These are phyloP conservation scores for Ceratorhiza oryzae-sativae DNA, from an alignment of 1,284 basidiomycete species.

Conservation along the genomic window DNA sequence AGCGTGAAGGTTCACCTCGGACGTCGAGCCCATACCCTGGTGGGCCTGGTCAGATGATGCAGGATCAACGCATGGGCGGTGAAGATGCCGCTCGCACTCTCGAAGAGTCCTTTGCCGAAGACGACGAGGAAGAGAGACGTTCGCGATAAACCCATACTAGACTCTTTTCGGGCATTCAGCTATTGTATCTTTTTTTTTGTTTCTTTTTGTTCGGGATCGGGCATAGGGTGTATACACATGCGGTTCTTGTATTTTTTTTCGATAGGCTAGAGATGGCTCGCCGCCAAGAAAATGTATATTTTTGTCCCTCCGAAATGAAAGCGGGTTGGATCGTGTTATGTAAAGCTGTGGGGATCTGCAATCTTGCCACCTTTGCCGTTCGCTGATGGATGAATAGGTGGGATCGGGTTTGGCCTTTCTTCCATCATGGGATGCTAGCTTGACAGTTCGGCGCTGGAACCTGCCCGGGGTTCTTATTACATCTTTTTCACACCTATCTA, in stretches of 20 bases:
- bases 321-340: background rate
- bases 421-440: no score
- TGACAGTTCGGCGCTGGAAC: no score
- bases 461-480: no score
- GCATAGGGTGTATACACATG: background rate
- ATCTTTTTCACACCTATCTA: no score
- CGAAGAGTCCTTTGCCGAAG: constrained; percentile 28
- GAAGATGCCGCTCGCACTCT: constrained; percentile 16
- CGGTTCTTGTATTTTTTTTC: background rate
- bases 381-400: no score
- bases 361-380: no score
- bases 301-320: constrained; percentile 1
- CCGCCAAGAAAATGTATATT: constrained; percentile 12
- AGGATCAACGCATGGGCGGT: background rate
- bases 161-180: background rate
- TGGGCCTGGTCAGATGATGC: background rate
- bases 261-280: background rate
- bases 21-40: background rate
- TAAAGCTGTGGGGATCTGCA: background rate
- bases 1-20: constrained; percentile 20
- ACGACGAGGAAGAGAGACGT: constrained; percentile 6
- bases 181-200: background rate
- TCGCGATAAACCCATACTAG: background rate
- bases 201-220: background rate
- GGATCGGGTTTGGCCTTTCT: no score